Evolutionary conservation across 1,284 basidiomycete species (phyloP).

Genomic region (Trichosporon sp.): DNA sequence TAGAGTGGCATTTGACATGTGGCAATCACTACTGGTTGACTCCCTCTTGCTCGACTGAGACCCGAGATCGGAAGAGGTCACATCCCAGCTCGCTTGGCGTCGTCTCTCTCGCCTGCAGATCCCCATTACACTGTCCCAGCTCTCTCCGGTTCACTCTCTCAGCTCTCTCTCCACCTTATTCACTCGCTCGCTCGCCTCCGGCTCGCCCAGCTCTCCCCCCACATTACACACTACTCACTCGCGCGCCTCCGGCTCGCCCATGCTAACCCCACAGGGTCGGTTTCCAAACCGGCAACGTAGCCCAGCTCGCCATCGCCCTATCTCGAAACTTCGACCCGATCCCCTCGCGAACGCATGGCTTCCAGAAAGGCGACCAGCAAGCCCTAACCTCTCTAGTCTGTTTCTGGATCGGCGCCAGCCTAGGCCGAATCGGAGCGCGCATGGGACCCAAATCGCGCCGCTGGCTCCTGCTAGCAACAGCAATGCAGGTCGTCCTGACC

Average conservation of each 20-base stretch:
- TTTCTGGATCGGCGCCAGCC: conserved; percentile 54
- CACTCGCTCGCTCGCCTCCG: neutral
- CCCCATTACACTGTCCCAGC: no score
- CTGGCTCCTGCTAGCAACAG: conserved; percentile 67
- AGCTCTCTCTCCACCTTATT: no score
- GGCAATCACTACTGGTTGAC: no score
- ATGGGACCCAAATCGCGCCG: conserved; percentile 64
- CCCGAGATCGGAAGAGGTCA: no score
- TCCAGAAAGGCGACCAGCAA: conserved; percentile 72
- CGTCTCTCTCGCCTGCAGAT: no score
- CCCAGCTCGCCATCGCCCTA: conserved; percentile 58
- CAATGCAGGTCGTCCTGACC: conserved; percentile 67
- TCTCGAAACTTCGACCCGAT: conserved; percentile 59
- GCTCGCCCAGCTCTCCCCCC: neutral
- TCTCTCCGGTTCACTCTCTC: no score
- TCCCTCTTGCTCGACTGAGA: no score
- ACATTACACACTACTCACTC: neutral
- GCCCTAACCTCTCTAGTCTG: conserved; percentile 68
- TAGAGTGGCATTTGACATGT: no score
- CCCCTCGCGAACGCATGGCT: conserved; percentile 53
- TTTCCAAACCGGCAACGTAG: conserved; percentile 45
- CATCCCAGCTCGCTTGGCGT: no score
- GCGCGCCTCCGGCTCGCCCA: neutral
- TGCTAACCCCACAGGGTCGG: conserved; percentile 7
- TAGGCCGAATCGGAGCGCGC: conserved; percentile 49